Percentiles rank a stretch among this genome's conserved stretches.
These are phyloP conservation scores for Boletus albobrunnescens DNA, from an alignment of 1,284 basidiomycete genomes.

Conservation along the genomic window DNA sequence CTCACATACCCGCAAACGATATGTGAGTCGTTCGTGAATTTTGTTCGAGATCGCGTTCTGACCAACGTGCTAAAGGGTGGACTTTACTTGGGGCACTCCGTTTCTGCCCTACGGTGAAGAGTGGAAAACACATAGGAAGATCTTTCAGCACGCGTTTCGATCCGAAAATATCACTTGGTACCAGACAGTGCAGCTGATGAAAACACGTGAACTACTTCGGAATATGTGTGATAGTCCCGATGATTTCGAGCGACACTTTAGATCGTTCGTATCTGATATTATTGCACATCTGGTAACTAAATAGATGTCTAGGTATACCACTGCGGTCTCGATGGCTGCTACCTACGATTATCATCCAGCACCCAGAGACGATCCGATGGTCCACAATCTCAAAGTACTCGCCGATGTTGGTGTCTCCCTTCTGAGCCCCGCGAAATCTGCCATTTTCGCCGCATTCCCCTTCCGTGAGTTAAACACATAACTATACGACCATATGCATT, in stretches of 20 bases:
- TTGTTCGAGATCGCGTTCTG: not conserved
- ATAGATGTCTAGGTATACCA: slow-evolving; percentile 1
- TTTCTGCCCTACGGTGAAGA: slow-evolving; percentile 5
- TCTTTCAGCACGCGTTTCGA: slow-evolving; percentile 6
- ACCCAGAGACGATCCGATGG: slow-evolving; percentile 6
- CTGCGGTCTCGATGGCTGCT: slow-evolving; percentile 5
- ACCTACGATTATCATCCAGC: slow-evolving; percentile 8
- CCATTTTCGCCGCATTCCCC: slow-evolving; percentile 5
- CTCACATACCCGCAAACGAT: slow-evolving; percentile 1
- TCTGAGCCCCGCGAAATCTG: not conserved
- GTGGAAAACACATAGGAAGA: slow-evolving; percentile 8
- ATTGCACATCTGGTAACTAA: not conserved
- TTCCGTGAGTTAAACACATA: slow-evolving; percentile 3
- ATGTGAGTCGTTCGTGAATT: not conserved
- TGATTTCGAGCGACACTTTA: slow-evolving; percentile 4
- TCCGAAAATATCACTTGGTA: not conserved
- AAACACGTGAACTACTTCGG: slow-evolving; percentile 1
- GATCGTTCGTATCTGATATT: slow-evolving; percentile 4
- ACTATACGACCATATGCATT: not conserved
- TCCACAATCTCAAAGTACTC: slow-evolving; percentile 2
- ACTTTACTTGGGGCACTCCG: slow-evolving; percentile 4
- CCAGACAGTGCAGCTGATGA: not conserved
- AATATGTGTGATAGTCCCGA: slow-evolving; percentile 2
- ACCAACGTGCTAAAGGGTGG: not conserved
- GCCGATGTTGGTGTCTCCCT: not conserved